These are phyloP conservation scores for Tritrichomonas foetus DNA, from an alignment of 208 protist species.

Conservation along the genomic window DNA sequence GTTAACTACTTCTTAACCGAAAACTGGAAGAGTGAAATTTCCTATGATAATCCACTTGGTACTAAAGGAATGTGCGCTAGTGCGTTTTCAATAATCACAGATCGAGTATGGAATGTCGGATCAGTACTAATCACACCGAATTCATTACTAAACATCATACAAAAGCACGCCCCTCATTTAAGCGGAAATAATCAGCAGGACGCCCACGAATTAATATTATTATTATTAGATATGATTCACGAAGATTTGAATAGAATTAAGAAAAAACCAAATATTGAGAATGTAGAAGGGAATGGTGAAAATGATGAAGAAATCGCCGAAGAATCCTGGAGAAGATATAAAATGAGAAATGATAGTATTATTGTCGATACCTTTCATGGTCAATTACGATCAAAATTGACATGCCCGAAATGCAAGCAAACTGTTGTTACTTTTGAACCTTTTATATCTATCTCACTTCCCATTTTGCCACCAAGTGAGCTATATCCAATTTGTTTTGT, in stretches of 20 bases:
- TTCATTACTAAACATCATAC: constrained; percentile 38
- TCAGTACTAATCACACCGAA: background rate
- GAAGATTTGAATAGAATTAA: constrained; percentile 73
- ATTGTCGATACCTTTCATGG: background rate
- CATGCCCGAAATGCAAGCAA: background rate
- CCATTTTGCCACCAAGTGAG: background rate
- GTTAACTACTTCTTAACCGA: background rate
- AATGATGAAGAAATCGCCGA: background rate
- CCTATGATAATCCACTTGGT: constrained; percentile 44
- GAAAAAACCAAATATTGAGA: background rate
- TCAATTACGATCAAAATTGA: background rate
- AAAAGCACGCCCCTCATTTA: constrained; percentile 27
- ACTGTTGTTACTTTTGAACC: background rate
- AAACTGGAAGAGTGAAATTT: background rate
- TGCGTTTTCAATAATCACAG: constrained; percentile 43
- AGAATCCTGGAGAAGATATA: background rate
- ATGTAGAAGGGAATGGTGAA: background rate
- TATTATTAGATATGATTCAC: constrained; percentile 72
- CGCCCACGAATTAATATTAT: constrained; percentile 59
- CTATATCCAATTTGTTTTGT: background rate
- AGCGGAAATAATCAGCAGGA: constrained; percentile 50
- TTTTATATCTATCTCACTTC: background rate
- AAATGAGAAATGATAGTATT: background rate
- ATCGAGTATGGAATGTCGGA: background rate
- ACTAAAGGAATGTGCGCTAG: constrained; percentile 45